Percentiles rank a stretch among this genome's conserved stretches.
Evolutionary conservation across 805 yeast species (phyloP).

Genomic region (Metschnikowia matae): DNA sequence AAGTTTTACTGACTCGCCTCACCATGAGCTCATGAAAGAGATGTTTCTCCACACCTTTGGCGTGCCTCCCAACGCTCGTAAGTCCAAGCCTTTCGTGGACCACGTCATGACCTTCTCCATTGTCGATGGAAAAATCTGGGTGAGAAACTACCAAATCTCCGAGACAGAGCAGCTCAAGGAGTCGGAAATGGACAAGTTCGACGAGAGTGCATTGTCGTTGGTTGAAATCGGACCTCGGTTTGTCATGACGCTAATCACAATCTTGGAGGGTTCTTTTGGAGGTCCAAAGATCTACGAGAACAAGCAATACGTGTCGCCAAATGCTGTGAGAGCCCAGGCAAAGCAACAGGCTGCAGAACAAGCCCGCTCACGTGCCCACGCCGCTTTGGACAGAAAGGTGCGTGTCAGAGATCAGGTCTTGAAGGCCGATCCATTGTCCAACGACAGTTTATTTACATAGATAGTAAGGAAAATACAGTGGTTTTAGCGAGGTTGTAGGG

Average conservation of each 20-base stretch:
- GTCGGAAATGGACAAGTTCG: constrained; percentile 36
- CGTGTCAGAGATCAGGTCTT: constrained; percentile 71
- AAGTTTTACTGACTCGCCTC: constrained; percentile 61
- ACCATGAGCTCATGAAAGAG: constrained; percentile 75
- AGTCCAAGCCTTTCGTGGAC: constrained; percentile 90
- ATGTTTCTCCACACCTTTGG: constrained; percentile 78
- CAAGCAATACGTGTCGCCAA: constrained; percentile 95
- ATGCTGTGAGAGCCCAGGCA: constrained; percentile 85
- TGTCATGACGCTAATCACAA: constrained; percentile 85
- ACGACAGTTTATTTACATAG: constrained; percentile 66
- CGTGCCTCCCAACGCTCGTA: constrained; percentile 91
- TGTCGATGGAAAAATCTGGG: constrained; percentile 93
- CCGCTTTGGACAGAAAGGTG: constrained; percentile 70
- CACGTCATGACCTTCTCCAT: constrained; percentile 91
- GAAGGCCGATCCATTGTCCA: constrained; percentile 77
- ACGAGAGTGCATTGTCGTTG: constrained; percentile 62
- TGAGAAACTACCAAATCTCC: constrained; percentile 87
- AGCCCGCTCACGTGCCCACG: constrained; percentile 75
- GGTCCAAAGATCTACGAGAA: constrained; percentile 98
- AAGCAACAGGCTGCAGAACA: constrained; percentile 75
- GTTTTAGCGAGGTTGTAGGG: not conserved
- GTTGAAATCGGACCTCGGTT: constrained; percentile 97
- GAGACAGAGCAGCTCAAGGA: constrained; percentile 61
- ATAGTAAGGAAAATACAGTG: not conserved
- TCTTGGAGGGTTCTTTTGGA: constrained; percentile 94